phyloP scores from a whole-genome alignment of 1,284 basidiomycete genomes.

The Cryptococcus sp. region DNA sequence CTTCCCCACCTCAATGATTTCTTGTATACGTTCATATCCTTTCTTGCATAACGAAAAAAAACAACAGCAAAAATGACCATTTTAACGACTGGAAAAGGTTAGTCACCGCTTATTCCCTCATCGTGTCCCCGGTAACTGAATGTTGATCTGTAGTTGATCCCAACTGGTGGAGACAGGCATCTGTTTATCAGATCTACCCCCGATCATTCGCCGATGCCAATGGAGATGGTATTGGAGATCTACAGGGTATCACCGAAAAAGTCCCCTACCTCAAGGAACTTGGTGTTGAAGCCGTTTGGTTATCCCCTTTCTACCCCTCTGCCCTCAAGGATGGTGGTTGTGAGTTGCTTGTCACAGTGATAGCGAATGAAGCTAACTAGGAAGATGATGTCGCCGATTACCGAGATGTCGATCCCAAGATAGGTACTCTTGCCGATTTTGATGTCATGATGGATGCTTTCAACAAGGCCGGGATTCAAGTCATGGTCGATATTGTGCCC shows the following conservation, averaged over 20 bases:
- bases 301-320: constrained; percentile 67
- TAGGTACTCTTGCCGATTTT: constrained; percentile 70
- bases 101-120: not conserved
- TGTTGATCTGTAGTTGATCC: constrained; percentile 5
- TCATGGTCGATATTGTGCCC: constrained; percentile 76
- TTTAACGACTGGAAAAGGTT: not conserved
- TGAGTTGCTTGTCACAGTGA: constrained; percentile 10
- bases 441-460: constrained; percentile 59
- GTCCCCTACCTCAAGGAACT: constrained; percentile 67
- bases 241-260: constrained; percentile 62
- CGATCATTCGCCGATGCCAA: constrained; percentile 64
- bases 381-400: constrained; percentile 67
- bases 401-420: constrained; percentile 64
- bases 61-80: not conserved
- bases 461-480: constrained; percentile 64
- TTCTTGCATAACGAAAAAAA: not conserved
- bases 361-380: not conserved
- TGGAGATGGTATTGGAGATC: constrained; percentile 69
- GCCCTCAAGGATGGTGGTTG: constrained; percentile 70
- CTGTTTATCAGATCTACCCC: constrained; percentile 73
- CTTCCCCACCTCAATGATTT: not conserved
- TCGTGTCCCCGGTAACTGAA: not conserved
- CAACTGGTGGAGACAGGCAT: constrained; percentile 63
- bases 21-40: too few relatives aligned
- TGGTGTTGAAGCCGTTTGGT: constrained; percentile 69